phyloP scores from a whole-genome alignment of 75 land plant genomes.

The Pinus taeda region DNA sequence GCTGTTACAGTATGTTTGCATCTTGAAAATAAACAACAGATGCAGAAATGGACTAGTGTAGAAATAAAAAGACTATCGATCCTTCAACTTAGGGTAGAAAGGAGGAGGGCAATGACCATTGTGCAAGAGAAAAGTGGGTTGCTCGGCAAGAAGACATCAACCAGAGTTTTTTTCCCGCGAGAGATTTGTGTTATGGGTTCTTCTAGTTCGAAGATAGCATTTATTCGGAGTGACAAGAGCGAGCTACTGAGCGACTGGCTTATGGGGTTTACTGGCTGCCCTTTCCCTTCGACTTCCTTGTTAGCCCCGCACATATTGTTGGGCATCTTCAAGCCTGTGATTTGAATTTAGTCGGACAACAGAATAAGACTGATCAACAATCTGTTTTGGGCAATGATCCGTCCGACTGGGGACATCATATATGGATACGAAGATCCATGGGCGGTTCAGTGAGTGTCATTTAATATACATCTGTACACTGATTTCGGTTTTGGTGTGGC shows the following conservation, averaged over 20 bases:
- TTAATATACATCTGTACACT: too few species aligned
- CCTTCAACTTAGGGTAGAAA: too few species aligned
- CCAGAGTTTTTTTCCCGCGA: background rate
- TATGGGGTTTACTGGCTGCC: background rate
- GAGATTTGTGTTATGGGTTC: background rate
- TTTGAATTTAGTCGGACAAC: too few species aligned
- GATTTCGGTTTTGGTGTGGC: too few species aligned
- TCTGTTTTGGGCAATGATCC: too few species aligned
- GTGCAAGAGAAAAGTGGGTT: conserved; percentile 1
- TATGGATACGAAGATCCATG: too few species aligned
- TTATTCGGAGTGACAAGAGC: background rate
- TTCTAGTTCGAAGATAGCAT: background rate
- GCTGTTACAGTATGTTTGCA: too few species aligned
- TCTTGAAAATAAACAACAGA: background rate
- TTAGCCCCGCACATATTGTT: background rate
- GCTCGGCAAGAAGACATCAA: background rate
- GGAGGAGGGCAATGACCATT: conserved; percentile 13
- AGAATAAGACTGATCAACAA: too few species aligned
- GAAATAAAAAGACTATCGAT: too few species aligned
- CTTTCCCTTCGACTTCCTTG: background rate
- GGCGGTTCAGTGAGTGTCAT: too few species aligned
- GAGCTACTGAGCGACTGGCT: background rate
- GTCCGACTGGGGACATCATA: too few species aligned
- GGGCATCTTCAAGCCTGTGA: too few species aligned
- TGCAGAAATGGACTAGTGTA: background rate